A percentile compares a stretch with the other conserved stretches of the same genome.
phyloP scores from a whole-genome alignment of 2,329 filamentous ascomycete species.

The Ceratocystis alfenasii region DNA sequence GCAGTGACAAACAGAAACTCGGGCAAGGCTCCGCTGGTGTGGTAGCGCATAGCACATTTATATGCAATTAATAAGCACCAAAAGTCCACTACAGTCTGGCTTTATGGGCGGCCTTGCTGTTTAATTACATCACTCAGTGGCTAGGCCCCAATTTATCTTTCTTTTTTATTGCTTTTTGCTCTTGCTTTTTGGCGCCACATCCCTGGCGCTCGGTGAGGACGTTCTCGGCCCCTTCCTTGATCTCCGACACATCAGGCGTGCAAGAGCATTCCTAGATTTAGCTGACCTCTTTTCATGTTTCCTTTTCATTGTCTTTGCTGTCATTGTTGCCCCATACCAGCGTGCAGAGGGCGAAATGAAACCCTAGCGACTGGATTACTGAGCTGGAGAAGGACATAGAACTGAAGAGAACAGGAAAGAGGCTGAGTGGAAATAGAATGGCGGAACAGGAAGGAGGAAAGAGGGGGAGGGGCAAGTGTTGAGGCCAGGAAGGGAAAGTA shows the following conservation, averaged over 20 bases:
- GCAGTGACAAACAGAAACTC: background rate
- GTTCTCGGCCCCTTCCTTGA: conserved; percentile 2
- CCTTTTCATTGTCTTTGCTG: too few species aligned
- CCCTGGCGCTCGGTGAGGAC: background rate
- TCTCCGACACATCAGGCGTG: background rate
- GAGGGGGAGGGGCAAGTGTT: background rate
- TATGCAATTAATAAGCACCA: background rate
- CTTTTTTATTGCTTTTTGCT: background rate
- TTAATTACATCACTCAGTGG: background rate
- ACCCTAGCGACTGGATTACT: background rate
- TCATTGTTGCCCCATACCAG: too few species aligned
- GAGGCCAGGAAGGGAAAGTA: background rate
- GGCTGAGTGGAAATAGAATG: background rate
- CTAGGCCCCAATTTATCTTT: background rate
- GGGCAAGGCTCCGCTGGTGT: background rate
- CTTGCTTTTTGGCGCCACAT: background rate
- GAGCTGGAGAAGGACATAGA: too few species aligned
- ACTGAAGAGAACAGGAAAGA: too few species aligned
- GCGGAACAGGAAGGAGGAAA: background rate
- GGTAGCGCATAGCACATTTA: background rate
- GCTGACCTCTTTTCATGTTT: too few species aligned
- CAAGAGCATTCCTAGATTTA: background rate
- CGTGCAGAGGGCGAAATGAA: background rate
- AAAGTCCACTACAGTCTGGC: background rate
- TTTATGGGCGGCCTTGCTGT: background rate